phyloP scores from a whole-genome alignment of 2,329 filamentous ascomycete species.

The Phyllosticta citrichinensis region DNA sequence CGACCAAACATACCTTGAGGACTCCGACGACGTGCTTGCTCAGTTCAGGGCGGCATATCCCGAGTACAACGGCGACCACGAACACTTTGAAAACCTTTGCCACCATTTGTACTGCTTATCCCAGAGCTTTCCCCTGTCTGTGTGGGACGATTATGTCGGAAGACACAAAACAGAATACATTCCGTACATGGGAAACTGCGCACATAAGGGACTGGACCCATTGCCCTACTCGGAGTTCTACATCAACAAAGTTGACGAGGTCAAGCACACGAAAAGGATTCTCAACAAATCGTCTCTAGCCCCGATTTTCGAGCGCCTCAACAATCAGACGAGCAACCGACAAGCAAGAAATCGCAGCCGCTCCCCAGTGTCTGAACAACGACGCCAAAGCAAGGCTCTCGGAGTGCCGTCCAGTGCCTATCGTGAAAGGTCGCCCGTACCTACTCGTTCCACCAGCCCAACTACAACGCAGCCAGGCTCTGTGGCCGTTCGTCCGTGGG shows the following conservation, averaged over 20 bases:
- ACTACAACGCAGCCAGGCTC: background rate
- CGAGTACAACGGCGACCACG: conserved; percentile 22
- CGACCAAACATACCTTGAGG: background rate
- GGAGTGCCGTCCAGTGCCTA: background rate
- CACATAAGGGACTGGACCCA: conserved; percentile 16
- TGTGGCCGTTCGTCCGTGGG: background rate
- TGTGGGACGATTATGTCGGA: conserved; percentile 31
- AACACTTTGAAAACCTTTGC: conserved; percentile 25
- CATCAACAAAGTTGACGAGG: conserved; percentile 21
- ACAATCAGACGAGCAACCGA: background rate
- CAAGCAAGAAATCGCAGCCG: background rate
- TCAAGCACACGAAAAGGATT: conserved; percentile 19
- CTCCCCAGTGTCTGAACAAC: background rate
- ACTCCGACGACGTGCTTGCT: background rate
- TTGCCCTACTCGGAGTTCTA: conserved; percentile 26
- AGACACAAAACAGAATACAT: conserved; percentile 25
- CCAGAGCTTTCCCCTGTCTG: conserved; percentile 25
- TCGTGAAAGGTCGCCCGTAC: background rate
- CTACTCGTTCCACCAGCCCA: background rate
- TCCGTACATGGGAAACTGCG: conserved; percentile 16
- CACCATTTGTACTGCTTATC: conserved; percentile 18
- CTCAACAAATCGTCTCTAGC: conserved; percentile 11
- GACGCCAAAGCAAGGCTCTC: background rate
- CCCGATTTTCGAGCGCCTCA: background rate
- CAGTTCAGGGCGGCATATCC: conserved; percentile 18